phyloP scores from a whole-genome alignment of 1,284 basidiomycete genomes.

The Puccinia coronata region DNA sequence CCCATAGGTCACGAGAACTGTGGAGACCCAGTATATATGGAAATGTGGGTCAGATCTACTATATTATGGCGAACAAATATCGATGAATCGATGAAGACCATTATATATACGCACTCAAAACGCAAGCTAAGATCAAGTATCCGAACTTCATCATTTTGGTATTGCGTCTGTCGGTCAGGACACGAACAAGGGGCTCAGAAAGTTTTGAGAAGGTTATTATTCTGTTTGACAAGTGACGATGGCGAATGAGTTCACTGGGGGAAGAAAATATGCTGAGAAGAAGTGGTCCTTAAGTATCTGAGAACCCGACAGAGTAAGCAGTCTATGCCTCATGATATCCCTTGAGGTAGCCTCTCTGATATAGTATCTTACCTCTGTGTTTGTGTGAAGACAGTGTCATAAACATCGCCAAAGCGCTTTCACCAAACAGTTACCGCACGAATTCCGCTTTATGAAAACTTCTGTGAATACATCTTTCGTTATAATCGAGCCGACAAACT shows the following conservation, averaged over 20 bases:
- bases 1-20: slow-evolving; percentile 2
- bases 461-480: no score
- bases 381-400: background rate
- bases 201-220: background rate
- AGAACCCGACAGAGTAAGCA: background rate
- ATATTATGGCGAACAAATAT: no score
- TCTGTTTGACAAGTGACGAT: background rate
- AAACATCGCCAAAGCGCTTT: background rate
- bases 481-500: background rate
- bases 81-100: no score
- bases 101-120: background rate
- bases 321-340: background rate
- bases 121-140: background rate
- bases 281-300: background rate
- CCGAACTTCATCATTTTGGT: background rate
- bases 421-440: background rate
- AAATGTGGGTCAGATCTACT: no score
- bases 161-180: background rate
- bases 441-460: background rate
- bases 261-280: background rate
- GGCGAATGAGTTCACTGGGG: background rate
- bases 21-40: no score
- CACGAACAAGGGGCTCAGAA: background rate
- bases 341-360: background rate
- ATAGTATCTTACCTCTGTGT: background rate